Conservation (phyloP, 345 rosid species). For the Diplotaxis tenuifolia region DNA sequence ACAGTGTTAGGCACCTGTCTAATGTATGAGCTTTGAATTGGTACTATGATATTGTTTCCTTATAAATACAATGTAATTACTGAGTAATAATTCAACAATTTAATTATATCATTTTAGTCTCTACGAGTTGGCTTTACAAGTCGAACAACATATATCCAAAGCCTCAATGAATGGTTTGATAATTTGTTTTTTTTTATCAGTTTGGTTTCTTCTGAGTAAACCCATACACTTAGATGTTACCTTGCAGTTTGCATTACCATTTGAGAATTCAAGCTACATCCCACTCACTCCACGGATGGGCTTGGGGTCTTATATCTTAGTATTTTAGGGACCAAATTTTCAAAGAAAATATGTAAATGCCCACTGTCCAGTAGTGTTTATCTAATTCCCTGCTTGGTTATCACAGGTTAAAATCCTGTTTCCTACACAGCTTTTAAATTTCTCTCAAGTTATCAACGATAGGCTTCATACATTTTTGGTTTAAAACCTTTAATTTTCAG, state of each 20-base stretch:
- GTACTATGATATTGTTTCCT: not conserved
- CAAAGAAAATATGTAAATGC: no score
- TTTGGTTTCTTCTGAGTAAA: no score
- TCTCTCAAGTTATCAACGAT: not conserved
- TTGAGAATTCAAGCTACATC: no score
- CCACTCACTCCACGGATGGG: no score
- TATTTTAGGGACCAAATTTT: no score
- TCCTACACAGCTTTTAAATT: not conserved
- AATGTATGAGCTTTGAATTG: not conserved
- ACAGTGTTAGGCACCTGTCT: not conserved
- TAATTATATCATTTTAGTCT: no score
- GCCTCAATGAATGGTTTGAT: not conserved
- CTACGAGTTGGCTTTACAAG: not conserved
- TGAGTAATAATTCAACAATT: not conserved
- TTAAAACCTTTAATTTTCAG: not conserved
- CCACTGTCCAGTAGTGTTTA: not conserved
- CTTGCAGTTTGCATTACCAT: no score
- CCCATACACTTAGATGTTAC: no score
- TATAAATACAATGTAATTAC: not conserved
- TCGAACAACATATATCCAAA: not conserved
- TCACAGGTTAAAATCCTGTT: not conserved
- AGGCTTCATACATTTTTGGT: not conserved
- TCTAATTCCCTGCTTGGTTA: not conserved
- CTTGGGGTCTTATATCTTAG: no score
- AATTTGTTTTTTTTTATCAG: no score